phyloP scores from a whole-genome alignment of 129 eudicot genomes.

The Logfia minima region DNA sequence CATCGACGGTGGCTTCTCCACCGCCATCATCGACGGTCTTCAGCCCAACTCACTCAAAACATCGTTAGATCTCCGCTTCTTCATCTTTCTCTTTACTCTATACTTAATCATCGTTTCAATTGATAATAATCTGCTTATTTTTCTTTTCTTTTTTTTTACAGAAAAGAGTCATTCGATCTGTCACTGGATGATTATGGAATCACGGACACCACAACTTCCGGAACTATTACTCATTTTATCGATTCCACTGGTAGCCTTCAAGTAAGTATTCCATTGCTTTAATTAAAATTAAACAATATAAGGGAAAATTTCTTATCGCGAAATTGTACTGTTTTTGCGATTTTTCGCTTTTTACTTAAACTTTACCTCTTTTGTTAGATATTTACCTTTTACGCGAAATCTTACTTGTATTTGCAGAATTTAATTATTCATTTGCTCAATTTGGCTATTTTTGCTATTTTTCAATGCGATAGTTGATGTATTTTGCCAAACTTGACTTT shows the following conservation, averaged over 20 bases:
- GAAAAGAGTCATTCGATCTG: constrained; percentile 65
- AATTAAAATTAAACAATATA: not conserved
- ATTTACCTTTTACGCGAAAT: no score
- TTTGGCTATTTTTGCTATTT: no score
- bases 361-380: no score
- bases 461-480: no score
- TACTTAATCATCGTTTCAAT: not conserved
- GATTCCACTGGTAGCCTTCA: constrained; percentile 47
- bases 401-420: no score
- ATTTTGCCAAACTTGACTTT: no score
- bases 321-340: no score
- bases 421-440: no score
- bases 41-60: constrained; percentile 45
- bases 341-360: no score
- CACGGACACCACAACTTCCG: constrained; percentile 55
- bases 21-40: constrained; percentile 55
- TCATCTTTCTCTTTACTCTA: not conserved
- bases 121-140: not conserved
- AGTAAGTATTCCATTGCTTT: constrained; percentile 31
- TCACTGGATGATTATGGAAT: constrained; percentile 59
- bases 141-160: constrained; percentile 23
- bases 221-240: constrained; percentile 49
- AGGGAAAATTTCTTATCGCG: not conserved
- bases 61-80: constrained; percentile 29
- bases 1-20: constrained; percentile 52